These are phyloP conservation scores for Trametes cubensis DNA, from an alignment of 768 basidiomycete genomes.

Conservation along the genomic window DNA sequence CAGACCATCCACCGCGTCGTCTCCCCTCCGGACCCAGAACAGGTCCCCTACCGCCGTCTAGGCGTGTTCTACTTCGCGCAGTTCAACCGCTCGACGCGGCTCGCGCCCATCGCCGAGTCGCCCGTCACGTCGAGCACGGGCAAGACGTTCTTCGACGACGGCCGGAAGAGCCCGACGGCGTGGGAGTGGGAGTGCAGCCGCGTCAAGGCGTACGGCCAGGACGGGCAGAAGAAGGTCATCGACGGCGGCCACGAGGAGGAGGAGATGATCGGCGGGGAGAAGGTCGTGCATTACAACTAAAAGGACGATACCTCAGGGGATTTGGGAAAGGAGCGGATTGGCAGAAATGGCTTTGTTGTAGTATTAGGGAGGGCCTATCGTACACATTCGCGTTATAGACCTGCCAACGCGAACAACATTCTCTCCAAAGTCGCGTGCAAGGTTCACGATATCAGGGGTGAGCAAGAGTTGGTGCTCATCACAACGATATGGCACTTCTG, in stretches of 20 bases:
- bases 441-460: too few species aligned
- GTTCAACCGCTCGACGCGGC: slow-evolving; percentile 20
- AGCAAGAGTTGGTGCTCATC: too few species aligned
- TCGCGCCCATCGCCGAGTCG: slow-evolving; percentile 15
- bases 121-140: slow-evolving; percentile 14
- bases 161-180: slow-evolving; percentile 15
- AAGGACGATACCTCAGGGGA: not conserved
- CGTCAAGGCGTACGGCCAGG: slow-evolving; percentile 20
- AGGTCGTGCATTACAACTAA: slow-evolving; percentile 20
- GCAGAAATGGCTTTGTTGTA: too few species aligned
- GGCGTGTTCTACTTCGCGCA: slow-evolving; percentile 21
- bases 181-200: slow-evolving; percentile 20
- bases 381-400: not conserved
- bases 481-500: too few species aligned
- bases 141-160: slow-evolving; percentile 16
- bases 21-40: slow-evolving; percentile 10
- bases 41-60: slow-evolving; percentile 14
- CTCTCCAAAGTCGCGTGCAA: too few species aligned
- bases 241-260: slow-evolving; percentile 18
- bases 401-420: too few species aligned
- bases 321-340: not conserved
- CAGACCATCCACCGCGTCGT: slow-evolving; percentile 19
- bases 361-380: not conserved
- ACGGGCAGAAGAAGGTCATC: slow-evolving; percentile 14
- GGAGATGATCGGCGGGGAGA: slow-evolving; percentile 18